phyloP scores from a whole-genome alignment of 208 protist species.

The Leishmania martiniquensis region DNA sequence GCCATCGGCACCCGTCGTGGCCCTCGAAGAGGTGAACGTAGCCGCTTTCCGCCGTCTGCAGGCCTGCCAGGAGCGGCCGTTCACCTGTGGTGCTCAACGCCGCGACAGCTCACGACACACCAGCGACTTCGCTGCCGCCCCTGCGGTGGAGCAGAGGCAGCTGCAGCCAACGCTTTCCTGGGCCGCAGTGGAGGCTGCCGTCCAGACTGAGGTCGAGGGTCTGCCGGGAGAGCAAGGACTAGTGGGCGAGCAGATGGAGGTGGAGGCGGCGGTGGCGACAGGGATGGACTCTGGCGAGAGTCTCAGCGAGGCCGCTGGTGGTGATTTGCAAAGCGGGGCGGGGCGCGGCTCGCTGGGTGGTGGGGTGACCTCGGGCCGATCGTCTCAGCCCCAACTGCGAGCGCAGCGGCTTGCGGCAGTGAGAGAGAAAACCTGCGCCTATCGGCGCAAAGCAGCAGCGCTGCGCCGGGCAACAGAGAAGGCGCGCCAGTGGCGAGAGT shows the following conservation, averaged over 20 bases:
- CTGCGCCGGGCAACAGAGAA: slow-evolving; percentile 20
- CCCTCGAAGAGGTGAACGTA: slow-evolving; percentile 26
- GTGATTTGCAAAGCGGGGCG: too few species aligned
- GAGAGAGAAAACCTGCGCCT: slow-evolving; percentile 14
- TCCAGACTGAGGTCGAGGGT: slow-evolving; percentile 21
- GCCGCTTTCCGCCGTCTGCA: slow-evolving; percentile 21
- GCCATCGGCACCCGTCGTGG: slow-evolving; percentile 3
- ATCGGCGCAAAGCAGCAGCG: slow-evolving; percentile 9
- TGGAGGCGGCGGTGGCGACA: too few species aligned
- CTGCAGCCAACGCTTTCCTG: neutral
- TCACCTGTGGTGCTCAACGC: neutral
- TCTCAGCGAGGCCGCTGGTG: neutral
- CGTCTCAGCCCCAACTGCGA: slow-evolving; percentile 11
- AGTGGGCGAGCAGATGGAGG: neutral
- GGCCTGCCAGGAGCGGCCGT: slow-evolving; percentile 10
- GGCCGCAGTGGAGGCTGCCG: neutral
- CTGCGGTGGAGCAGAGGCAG: slow-evolving; percentile 17
- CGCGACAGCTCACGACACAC: neutral
- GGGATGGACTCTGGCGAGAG: neutral
- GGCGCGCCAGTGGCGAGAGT: slow-evolving; percentile 15
- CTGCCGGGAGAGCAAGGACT: slow-evolving; percentile 16
- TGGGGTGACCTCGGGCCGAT: neutral
- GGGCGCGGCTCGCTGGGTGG: too few species aligned
- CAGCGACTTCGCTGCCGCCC: neutral
- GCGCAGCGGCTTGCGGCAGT: slow-evolving; percentile 12